Base-by-base conservation (phyloP, 2,329 filamentous ascomycete species). In the Dissoconium aciculare region DNA sequence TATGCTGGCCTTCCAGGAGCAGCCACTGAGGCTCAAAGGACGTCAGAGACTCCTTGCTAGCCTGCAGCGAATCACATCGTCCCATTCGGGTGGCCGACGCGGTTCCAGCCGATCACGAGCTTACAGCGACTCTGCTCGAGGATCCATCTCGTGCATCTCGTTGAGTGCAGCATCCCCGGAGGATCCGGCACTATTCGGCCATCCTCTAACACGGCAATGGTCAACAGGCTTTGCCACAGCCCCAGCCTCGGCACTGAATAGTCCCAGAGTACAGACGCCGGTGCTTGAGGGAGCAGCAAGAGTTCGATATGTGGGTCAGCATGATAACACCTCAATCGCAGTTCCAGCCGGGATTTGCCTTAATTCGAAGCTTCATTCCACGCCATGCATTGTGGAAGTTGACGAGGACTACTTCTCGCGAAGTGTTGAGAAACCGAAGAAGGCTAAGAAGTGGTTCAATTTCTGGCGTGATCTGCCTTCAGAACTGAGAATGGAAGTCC, bases 391-490 rank as follows among this genome's bases (percentile, higher is more conserved):
- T 35, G 30, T 43, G n/a, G 52, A 58, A 29, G 43, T 48, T 5
- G 52, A 58, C 16, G 56, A 56, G 29, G 60, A 64, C 43, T 64
- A 64, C 43, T 64, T 66, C 41, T 60, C 60, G 6, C 36, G 47
- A 11, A 43, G 47, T 12, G 31, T 46, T 24, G 36, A 41, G 17
- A 33, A 36, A 29, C 37, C 29, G 32, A 38, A 36, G 23, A 33
- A 43, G 11, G 47, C 53, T 34, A 49, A 54, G 43, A 31, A 44
- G 50, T 56, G 62, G 34, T 61, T 73, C 52, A 71, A 78, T 41
- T 79, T 91, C 42, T 94, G 85, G 84, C 67, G 63, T 9, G 68
- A 71, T 25, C 69, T 95, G 63, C 89, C 89, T 0, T 64, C 74
- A 28, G 89, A 98, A 58, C 64, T 95, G 33, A 76, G 77, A 43